Evolutionary conservation across 495 filamentous ascomycete genomes (phyloP).

Genomic region (Xylaria telfairii): DNA sequence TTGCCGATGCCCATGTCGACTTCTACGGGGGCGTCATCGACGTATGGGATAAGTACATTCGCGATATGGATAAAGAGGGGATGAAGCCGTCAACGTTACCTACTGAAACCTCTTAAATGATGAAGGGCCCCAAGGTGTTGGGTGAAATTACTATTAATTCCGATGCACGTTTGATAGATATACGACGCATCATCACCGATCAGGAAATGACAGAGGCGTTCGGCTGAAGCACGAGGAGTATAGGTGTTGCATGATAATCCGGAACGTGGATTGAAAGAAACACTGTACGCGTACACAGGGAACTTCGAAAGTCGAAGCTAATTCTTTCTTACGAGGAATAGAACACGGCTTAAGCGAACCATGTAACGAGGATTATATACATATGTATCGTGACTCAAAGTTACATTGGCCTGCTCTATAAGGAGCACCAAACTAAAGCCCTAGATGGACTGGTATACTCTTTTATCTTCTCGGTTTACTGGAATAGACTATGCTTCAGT

Average conservation of each 20-base stretch:
- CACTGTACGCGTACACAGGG: background rate
- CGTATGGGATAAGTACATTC: slow-evolving; percentile 88
- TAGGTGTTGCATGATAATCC: background rate
- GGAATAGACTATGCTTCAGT: background rate
- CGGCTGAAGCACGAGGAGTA: background rate
- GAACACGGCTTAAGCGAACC: background rate
- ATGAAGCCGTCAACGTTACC: slow-evolving; percentile 32
- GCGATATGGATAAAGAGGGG: slow-evolving; percentile 80
- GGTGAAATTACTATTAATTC: background rate
- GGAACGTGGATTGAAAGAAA: background rate
- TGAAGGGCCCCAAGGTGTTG: background rate
- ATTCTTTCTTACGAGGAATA: slow-evolving; percentile 2
- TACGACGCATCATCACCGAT: background rate
- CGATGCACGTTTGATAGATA: background rate
- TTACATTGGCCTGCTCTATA: background rate
- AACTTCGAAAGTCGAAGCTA: background rate
- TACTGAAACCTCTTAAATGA: slow-evolving; percentile 11
- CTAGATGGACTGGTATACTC: background rate
- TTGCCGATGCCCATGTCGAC: slow-evolving; percentile 84
- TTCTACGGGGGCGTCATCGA: slow-evolving; percentile 82
- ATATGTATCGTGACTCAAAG: background rate
- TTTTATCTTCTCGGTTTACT: background rate
- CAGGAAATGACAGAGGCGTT: slow-evolving; percentile 3
- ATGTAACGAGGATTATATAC: background rate
- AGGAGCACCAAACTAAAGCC: background rate